Evolutionary conservation across 177 flowering plant genomes (phyloP), one percentile per base, ranked within the genome.

Genomic region (Telopea speciosissima): DNA sequence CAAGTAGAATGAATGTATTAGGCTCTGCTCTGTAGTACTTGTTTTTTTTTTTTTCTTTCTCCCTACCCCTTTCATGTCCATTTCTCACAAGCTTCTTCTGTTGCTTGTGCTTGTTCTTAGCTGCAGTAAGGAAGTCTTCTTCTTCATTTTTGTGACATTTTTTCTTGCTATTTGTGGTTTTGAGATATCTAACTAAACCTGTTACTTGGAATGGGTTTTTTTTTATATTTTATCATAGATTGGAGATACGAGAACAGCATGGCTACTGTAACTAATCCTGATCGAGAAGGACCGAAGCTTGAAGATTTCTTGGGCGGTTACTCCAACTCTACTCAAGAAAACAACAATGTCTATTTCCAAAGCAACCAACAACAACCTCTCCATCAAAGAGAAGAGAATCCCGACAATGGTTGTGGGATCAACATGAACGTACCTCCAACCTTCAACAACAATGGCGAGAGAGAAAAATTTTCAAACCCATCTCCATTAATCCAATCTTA

Each of bases 271-370:
- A 40, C 62, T 67, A 79, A 75, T 65, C 70, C 67, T 36, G 79
- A 79, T 14, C 78, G 67, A 62, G 86, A 83, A 59, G 77, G 75
- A 58, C 97, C 95, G 68, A 93, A 89, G 80, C 86, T 93, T 62
- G 97, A 93, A 72, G 92, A 92, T 73, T 89, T 90, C 74, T 66
- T 92, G 54, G 94, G 97, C 26, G 84, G 88, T 59, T 85, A 86
- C 78, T 74, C 89, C 40, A 80, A 78, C 78, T 73, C 79, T 14
- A 66, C 84, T 21, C 58, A 70, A 24, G 72, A 74, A 22, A 75
- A 62, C 62, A 79, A 73, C 56, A 44, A 31, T n/a, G 58, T 74
- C 22, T 72, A 73, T 67, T 70, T 66, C 54, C n/a, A n/a, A n/a
- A n/a, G n/a, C n/a, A n/a, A n/a, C n/a, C n/a, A n/a, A n/a, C n/a